Percentiles rank a stretch among this genome's conserved stretches.
Evolutionary conservation across 208 protist genomes (phyloP).

Genomic region (Leishmania gerbilli): DNA sequence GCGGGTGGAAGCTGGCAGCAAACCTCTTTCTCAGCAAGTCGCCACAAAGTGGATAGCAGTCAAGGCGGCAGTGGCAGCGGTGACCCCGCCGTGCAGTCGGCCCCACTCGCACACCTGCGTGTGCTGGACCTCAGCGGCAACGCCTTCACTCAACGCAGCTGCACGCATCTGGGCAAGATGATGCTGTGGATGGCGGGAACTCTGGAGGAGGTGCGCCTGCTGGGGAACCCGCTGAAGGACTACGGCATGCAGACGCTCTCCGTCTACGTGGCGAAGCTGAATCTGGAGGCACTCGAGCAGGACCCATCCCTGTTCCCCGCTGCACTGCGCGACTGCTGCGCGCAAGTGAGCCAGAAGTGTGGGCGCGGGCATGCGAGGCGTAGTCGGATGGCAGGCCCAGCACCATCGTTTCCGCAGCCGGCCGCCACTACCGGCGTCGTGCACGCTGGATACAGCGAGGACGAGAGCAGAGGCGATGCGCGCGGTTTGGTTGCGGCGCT

Average conservation of each 20-base stretch:
- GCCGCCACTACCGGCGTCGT: background rate
- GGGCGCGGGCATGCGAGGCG: background rate
- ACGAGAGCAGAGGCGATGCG: background rate
- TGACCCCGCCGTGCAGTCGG: constrained; percentile 6
- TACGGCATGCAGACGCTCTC: constrained; percentile 79
- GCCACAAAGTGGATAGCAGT: background rate
- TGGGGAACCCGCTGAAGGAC: constrained; percentile 68
- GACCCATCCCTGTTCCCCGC: constrained; percentile 49
- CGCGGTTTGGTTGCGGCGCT: constrained; percentile 10
- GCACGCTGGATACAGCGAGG: background rate
- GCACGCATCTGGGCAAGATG: constrained; percentile 63
- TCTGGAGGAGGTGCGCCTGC: constrained; percentile 61
- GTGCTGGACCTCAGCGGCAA: constrained; percentile 78
- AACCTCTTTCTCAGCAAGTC: background rate
- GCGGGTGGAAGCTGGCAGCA: background rate
- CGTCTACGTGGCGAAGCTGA: constrained; percentile 71
- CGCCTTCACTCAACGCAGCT: constrained; percentile 60
- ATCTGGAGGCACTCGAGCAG: constrained; percentile 24
- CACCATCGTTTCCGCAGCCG: background rate
- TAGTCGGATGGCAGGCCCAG: background rate
- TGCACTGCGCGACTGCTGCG: constrained; percentile 21
- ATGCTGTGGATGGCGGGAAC: constrained; percentile 65
- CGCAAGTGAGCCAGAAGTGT: background rate
- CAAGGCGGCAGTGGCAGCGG: background rate
- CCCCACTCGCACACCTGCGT: constrained; percentile 39